Conservation (phyloP, 2,329 filamentous ascomycete genomes). For the Lasiodiplodia sp. region DNA sequence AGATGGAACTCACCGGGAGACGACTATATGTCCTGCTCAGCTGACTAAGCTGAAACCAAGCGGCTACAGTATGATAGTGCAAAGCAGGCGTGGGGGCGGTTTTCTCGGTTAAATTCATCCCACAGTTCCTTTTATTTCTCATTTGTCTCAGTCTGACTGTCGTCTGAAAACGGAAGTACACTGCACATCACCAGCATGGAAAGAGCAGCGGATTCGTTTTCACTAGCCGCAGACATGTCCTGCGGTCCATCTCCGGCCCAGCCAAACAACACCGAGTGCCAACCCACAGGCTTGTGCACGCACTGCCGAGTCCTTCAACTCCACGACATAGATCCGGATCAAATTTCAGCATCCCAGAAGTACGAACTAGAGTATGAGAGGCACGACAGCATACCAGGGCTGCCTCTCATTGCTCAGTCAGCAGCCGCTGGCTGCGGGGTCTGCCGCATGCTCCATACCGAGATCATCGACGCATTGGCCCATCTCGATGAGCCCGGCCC, state of each 20-base stretch:
- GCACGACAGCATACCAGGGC: neutral
- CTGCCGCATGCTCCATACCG: neutral
- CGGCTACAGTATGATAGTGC: no score
- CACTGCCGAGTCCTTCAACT: neutral
- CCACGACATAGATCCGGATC: neutral
- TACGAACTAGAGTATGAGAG: neutral
- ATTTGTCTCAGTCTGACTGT: neutral
- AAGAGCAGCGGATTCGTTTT: neutral
- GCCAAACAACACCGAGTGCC: neutral
- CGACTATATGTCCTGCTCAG: no score
- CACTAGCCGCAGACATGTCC: neutral
- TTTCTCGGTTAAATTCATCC: neutral
- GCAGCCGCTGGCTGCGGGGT: neutral
- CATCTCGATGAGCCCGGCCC: neutral
- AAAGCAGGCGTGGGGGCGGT: neutral
- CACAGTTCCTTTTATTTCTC: neutral
- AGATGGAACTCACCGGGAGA: no score
- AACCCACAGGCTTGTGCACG: neutral
- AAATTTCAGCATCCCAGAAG: neutral
- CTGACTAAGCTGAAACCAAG: no score
- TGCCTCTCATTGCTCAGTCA: neutral
- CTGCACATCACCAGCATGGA: neutral
- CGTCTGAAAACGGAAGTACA: neutral
- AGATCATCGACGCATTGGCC: neutral
- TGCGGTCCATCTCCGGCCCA: neutral